phyloP scores from a whole-genome alignment of 2,329 filamentous ascomycete species.

The Bimuria novae-zelandiae region DNA sequence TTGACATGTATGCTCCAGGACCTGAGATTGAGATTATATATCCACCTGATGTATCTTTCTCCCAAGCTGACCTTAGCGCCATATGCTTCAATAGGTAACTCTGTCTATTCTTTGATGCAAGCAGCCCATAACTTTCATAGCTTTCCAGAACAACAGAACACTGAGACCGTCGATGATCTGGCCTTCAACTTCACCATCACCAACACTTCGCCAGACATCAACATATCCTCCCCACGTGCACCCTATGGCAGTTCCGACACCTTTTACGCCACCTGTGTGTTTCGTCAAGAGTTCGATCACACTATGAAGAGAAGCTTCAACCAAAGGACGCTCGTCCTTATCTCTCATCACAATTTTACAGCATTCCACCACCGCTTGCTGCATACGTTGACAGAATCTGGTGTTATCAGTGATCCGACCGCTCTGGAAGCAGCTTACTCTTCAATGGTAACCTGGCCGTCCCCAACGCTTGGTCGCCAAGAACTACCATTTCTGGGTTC shows the following conservation, averaged over 20 bases:
- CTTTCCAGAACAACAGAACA: conserved; percentile 50
- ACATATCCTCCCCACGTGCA: conserved; percentile 42
- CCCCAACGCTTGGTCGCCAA: conserved; percentile 44
- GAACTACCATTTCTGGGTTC: conserved; percentile 48
- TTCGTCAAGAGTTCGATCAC: conserved; percentile 48
- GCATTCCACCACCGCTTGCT: conserved; percentile 44
- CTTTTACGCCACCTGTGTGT: conserved; percentile 46
- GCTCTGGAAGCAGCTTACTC: conserved; percentile 44
- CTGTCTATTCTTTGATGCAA: background rate
- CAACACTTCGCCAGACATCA: conserved; percentile 63
- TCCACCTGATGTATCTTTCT: conserved; percentile 45
- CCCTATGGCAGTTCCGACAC: conserved; percentile 46
- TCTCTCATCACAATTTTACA: conserved; percentile 48
- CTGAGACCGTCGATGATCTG: conserved; percentile 46
- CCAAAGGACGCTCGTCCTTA: conserved; percentile 46
- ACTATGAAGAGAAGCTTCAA: conserved; percentile 51
- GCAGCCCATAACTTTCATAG: conserved; percentile 24
- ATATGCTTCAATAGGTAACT: conserved; percentile 50
- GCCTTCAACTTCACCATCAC: conserved; percentile 47
- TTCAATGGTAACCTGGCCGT: conserved; percentile 44
- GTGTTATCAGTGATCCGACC: conserved; percentile 46
- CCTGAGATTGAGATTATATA: conserved; percentile 51
- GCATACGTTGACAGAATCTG: conserved; percentile 43
- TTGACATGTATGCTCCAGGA: conserved; percentile 26
- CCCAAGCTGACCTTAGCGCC: conserved; percentile 45